Evolutionary conservation across 495 filamentous ascomycete genomes (phyloP), one percentile per base, ranked within the genome.

Genomic region (Talaromyces wortmannii): DNA sequence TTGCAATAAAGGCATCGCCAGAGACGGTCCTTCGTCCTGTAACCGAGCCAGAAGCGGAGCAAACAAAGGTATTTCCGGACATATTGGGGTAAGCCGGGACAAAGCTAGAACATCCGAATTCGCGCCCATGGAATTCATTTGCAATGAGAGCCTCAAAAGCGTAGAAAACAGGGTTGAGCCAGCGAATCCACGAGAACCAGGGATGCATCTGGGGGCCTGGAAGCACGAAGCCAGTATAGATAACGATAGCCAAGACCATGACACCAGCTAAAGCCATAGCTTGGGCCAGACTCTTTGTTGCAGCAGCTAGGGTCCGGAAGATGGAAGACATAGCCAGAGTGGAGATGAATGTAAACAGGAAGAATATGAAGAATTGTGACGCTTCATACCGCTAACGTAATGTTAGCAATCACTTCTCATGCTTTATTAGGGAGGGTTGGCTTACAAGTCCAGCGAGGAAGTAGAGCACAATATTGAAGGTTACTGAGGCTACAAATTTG

Each of bases 111-210:
- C 77, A 82, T 5, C 71, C 56, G 49, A 82, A 77, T 2, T 76
- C 59, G 1, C 74, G 67, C 13, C 65, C 72, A 62, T 80, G 69
- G 52, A 89, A 86, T 61, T 91, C 87, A 48, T 75, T 76, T 6
- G 65, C 67, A n/a, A 77, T 59, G 5, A 77, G 48, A n/a, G 66
- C 62, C 52, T 77, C 74, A 49, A 75, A 77, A 1, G 70, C 58
- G 31, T 77, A 77, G 15, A 56, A 67, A 5, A 76, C 67, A 0
- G 74, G 74, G 32, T 76, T 75, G 46, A 77, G 53, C 33, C 68
- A 76, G 50, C 70, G 65, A 17, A 76, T 68, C 74, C 74, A 77
- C 11, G 57, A 62, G 40, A 78, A 72, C 78, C 77, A 79, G 2
- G 67, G 67, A 44, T 73, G 68, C 76, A 78, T 78, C 48, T 70